phyloP scores from a whole-genome alignment of 179 eudicot genomes.

The Corrigiola litoralis region DNA sequence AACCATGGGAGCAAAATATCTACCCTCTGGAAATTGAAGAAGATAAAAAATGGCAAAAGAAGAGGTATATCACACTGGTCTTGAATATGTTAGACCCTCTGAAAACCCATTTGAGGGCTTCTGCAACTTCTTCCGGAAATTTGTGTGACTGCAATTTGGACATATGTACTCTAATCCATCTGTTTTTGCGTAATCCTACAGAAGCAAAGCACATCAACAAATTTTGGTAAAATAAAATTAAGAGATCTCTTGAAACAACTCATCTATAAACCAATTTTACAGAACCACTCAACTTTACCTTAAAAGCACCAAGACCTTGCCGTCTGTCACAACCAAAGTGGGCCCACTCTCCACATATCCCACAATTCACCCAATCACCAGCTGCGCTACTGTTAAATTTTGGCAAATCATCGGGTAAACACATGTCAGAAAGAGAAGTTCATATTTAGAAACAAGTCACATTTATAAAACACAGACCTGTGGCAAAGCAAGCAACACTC shows the following conservation, averaged over 20 bases:
- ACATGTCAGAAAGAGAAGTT: background rate
- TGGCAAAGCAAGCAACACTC: slow-evolving; percentile 95
- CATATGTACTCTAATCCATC: slow-evolving; percentile 98
- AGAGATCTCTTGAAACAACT: background rate
- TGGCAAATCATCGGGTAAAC: background rate
- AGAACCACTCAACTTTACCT: slow-evolving; percentile 40
- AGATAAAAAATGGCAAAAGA: slow-evolving; percentile 10
- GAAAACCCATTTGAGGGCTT: slow-evolving; percentile 72
- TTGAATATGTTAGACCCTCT: slow-evolving; percentile 35
- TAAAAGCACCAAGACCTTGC: slow-evolving; percentile 95
- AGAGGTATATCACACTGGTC: slow-evolving; percentile 27
- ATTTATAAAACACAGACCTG: slow-evolving; percentile 40
- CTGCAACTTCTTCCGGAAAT: slow-evolving; percentile 73
- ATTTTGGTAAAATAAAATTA: background rate
- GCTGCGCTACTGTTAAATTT: slow-evolving; percentile 81
- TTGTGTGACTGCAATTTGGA: slow-evolving; percentile 91
- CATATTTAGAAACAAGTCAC: background rate
- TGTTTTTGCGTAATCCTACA: slow-evolving; percentile 97
- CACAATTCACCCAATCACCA: slow-evolving; percentile 99
- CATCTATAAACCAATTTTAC: background rate
- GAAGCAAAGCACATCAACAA: background rate
- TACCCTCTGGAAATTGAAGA: slow-evolving; percentile 14
- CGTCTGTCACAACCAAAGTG: slow-evolving; percentile 99
- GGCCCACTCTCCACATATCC: slow-evolving; percentile 97
- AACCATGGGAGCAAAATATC: slow-evolving; percentile 24